These are phyloP conservation scores for Piloderma croceum DNA, from an alignment of 768 basidiomycete genomes.

Conservation along the genomic window DNA sequence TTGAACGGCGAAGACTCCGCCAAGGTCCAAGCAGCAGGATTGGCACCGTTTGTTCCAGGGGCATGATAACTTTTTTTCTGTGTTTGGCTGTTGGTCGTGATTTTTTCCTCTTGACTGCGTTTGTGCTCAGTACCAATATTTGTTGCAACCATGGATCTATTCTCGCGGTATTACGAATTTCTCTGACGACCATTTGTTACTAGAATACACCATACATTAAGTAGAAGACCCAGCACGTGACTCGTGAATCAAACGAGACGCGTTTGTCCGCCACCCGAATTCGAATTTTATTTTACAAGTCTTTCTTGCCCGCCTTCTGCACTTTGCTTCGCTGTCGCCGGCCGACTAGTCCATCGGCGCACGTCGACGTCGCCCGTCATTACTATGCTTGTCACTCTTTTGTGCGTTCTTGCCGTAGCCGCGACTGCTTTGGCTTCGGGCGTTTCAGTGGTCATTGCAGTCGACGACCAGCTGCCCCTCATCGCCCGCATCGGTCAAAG, in stretches of 20 bases:
- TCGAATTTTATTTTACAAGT: too few relatives aligned
- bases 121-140: not conserved
- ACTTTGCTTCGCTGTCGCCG: constrained; percentile 36
- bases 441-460: constrained; percentile 50
- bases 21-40: constrained; percentile 77
- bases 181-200: constrained; percentile 14
- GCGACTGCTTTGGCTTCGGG: constrained; percentile 37
- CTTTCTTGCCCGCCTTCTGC: too few relatives aligned
- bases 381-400: constrained; percentile 64
- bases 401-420: constrained; percentile 38
- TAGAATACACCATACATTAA: constrained; percentile 5
- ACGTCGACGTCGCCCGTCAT: constrained; percentile 37
- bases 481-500: constrained; percentile 63
- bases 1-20: constrained; percentile 72
- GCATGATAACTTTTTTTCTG: constrained; percentile 23
- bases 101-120: constrained; percentile 1
- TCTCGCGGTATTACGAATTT: constrained; percentile 5
- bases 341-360: constrained; percentile 43
- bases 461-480: constrained; percentile 69
- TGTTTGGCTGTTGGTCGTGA: not conserved
- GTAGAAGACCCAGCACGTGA: not conserved
- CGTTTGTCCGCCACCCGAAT: too few relatives aligned
- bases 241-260: too few relatives aligned
- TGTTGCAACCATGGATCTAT: constrained; percentile 7
- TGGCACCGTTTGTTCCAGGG: constrained; percentile 47